A percentile compares a stretch with the other conserved stretches of the same genome.
phyloP scores from a whole-genome alignment of 768 basidiomycete species.

The Psilocybe tampanensis region DNA sequence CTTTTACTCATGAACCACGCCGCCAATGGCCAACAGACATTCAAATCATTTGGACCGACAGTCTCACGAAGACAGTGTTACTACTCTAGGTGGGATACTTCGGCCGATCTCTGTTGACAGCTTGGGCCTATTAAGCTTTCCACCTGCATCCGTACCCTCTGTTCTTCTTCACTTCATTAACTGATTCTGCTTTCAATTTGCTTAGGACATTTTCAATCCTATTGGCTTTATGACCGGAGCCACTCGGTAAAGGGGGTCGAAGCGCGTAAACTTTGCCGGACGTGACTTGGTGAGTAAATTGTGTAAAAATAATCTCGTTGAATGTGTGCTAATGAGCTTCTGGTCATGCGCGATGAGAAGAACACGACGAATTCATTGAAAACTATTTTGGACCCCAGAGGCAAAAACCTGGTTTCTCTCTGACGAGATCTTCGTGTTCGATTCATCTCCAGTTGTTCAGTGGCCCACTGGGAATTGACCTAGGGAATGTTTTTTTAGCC shows the following conservation, averaged over 20 bases:
- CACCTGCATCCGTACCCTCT: background rate
- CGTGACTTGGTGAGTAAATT: background rate
- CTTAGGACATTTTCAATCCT: background rate
- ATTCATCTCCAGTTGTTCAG: background rate
- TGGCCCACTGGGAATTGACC: background rate
- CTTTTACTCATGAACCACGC: background rate
- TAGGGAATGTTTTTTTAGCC: background rate
- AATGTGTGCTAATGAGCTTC: background rate
- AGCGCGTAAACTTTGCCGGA: background rate
- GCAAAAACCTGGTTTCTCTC: background rate
- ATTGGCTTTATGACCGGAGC: background rate
- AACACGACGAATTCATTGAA: background rate
- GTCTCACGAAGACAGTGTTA: background rate
- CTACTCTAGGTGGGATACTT: background rate
- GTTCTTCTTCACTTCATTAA: background rate
- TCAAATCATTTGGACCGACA: background rate
- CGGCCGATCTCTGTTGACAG: background rate
- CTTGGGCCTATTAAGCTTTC: background rate
- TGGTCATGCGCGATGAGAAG: constrained; percentile 2
- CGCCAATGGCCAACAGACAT: background rate
- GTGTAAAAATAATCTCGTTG: background rate
- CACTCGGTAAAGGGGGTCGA: background rate
- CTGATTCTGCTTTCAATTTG: background rate
- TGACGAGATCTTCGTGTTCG: background rate
- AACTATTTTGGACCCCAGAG: background rate